These are phyloP conservation scores for Plenodomus tracheiphilus DNA, from an alignment of 2,329 filamentous ascomycete genomes.

Conservation along the genomic window DNA sequence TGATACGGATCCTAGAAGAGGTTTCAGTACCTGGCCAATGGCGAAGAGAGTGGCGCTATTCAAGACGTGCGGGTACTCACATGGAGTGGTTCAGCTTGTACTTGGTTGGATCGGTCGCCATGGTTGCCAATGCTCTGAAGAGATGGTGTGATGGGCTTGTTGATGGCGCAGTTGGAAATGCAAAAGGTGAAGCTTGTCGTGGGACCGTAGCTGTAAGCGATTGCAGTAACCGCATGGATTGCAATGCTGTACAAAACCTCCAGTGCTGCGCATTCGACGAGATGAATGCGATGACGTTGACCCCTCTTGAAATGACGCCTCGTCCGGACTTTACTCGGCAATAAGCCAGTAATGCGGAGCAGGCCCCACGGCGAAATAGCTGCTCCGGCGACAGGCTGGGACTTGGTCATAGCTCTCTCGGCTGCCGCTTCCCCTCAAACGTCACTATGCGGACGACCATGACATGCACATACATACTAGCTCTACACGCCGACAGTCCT, in stretches of 20 bases:
- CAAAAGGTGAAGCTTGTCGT: conserved; percentile 8
- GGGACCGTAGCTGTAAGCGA: conserved; percentile 9
- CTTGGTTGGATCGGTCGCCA: conserved; percentile 61
- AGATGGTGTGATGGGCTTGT: conserved; percentile 13
- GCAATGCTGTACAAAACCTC: not conserved
- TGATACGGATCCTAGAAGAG: conserved; percentile 67
- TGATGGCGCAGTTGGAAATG: conserved; percentile 9
- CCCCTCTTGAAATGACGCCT: conserved; percentile 8
- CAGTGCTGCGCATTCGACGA: not conserved
- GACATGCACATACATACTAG: conserved; percentile 6
- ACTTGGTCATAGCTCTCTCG: conserved; percentile 21
- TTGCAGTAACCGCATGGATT: not conserved
- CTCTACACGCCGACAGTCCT: conserved; percentile 1
- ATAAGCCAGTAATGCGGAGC: not conserved
- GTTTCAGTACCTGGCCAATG: conserved; percentile 14
- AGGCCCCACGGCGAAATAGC: conserved; percentile 14
- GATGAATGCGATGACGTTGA: conserved; percentile 10
- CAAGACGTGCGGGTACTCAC: conserved; percentile 31
- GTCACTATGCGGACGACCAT: conserved; percentile 12
- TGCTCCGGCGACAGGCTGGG: conserved; percentile 2
- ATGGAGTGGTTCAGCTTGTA: conserved; percentile 69
- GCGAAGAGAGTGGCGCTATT: not conserved
- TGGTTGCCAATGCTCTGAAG: conserved; percentile 49
- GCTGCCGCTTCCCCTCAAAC: conserved; percentile 6
- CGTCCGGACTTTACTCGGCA: conserved; percentile 10